Base-by-base conservation (phyloP, 2,329 filamentous ascomycete species). In the Alternaria brassicicola region DNA sequence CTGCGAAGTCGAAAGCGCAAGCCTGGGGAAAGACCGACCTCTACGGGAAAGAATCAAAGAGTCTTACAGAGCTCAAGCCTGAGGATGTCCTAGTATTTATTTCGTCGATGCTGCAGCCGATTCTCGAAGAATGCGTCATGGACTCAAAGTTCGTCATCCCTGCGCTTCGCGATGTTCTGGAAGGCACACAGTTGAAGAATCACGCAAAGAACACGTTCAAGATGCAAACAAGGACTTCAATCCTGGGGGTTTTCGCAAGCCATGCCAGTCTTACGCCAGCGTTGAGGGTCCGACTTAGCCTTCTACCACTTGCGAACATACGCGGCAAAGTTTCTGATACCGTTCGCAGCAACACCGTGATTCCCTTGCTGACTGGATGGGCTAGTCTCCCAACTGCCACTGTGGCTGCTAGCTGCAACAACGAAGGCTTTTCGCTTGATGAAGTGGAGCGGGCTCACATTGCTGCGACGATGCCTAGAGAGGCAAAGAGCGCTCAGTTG, bases 71-170 rank as follows among this genome's bases (percentile, higher is more conserved):
- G 7, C 55, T 97, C 0, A 96, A 96, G 70, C 88, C 87, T 26
- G 76, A 70, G 17, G 64, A 83, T 33, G 74, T 79, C 12, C 13
- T 81, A 79, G 3, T 78, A 79, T 17, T 19, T 89, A 15, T 77
- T 96, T 19, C 95, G 1, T 83, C 86, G 19, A 82, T 90, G 35
- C 78, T 97, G n/a, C 76, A 92, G 19, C 91, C 91, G 0, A 86
- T 85, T 2, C 79, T 97, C 9, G 93, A 97, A 76, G 95, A 97
- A 76, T 96, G 89, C 69, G 84, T 94, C 3, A 85, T 97, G 65
- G 93, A 98, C 71, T 80, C 86, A 4, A 85, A 84, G 26, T 88
- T 95, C 60, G 83, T 97, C 42, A 80, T 84, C 25, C 85, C 85
- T 19, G 84, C 88, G 2, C 75, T 97, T 5, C 83, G 85, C 59